These are phyloP conservation scores for Candida albicans DNA, from an alignment of 1,139 yeast genomes.

Conservation along the genomic window DNA sequence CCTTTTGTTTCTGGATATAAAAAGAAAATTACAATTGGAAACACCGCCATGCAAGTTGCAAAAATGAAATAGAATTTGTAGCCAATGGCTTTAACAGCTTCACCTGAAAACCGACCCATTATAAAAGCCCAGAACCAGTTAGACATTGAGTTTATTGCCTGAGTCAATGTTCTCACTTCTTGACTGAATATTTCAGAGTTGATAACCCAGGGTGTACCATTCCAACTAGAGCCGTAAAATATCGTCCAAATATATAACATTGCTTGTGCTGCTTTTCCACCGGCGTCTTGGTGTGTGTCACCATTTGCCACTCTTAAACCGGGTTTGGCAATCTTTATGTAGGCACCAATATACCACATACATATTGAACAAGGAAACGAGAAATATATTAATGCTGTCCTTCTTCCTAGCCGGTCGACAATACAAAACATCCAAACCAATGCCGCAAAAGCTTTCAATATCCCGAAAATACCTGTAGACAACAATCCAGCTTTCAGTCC, in stretches of 20 bases:
- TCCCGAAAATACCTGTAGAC: slow-evolving; percentile 61
- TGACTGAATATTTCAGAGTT: slow-evolving; percentile 47
- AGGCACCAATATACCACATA: slow-evolving; percentile 52
- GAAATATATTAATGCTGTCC: slow-evolving; percentile 43
- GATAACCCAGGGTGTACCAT: slow-evolving; percentile 52
- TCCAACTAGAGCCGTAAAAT: slow-evolving; percentile 44
- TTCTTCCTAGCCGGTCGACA: slow-evolving; percentile 50
- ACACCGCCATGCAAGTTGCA: slow-evolving; percentile 36
- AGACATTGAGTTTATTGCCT: slow-evolving; percentile 45
- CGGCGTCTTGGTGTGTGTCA: slow-evolving; percentile 24
- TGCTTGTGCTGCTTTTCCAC: slow-evolving; percentile 51
- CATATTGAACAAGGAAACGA: slow-evolving; percentile 47
- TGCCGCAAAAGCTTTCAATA: slow-evolving; percentile 46
- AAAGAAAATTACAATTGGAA: slow-evolving; percentile 33
- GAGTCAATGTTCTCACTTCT: slow-evolving; percentile 41
- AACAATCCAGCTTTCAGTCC: slow-evolving; percentile 45
- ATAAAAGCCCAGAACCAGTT: slow-evolving; percentile 54
- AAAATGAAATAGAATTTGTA: slow-evolving; percentile 49
- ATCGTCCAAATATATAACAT: slow-evolving; percentile 50
- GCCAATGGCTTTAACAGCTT: slow-evolving; percentile 41
- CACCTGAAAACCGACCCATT: slow-evolving; percentile 46
- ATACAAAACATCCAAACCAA: slow-evolving; percentile 45
- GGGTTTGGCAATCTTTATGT: slow-evolving; percentile 43
- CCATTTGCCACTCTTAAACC: slow-evolving; percentile 26
- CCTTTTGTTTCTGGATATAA: slow-evolving; percentile 49